These are phyloP conservation scores for Claviceps quebecensis DNA, from an alignment of 2,329 filamentous ascomycete species.

Conservation along the genomic window DNA sequence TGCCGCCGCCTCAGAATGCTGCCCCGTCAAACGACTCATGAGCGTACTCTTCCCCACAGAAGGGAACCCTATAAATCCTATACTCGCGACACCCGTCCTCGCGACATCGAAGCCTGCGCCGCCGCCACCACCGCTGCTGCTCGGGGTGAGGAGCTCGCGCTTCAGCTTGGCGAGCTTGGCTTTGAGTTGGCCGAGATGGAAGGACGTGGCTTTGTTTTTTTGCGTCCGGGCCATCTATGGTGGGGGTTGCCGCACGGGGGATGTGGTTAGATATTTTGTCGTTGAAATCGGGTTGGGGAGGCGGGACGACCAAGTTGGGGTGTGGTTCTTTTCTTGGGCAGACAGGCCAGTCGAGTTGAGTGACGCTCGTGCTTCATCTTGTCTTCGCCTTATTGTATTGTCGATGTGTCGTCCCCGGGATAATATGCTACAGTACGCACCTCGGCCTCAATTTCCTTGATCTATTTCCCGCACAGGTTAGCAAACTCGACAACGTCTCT, in stretches of 20 bases:
- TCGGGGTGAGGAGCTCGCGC: constrained; percentile 81
- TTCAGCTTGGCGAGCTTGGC: constrained; percentile 97
- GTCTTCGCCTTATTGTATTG: neutral
- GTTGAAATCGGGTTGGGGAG: too few species aligned
- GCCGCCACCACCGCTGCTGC: constrained; percentile 52
- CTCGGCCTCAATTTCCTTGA: constrained; percentile 94
- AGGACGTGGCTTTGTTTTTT: constrained; percentile 93
- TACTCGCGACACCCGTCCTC: constrained; percentile 88
- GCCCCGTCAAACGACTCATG: constrained; percentile 87
- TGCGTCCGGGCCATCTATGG: constrained; percentile 83
- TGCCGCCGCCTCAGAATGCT: constrained; percentile 91
- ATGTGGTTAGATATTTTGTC: neutral
- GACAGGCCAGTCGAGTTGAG: too few species aligned
- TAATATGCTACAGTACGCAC: constrained; percentile 34
- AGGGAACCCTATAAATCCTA: constrained; percentile 96
- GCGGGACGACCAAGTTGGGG: too few species aligned
- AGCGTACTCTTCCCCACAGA: constrained; percentile 97
- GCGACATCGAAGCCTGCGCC: constrained; percentile 93
- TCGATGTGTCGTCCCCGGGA: neutral
- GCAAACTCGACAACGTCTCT: constrained; percentile 8
- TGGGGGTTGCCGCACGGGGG: too few species aligned
- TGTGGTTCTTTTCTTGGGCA: too few species aligned
- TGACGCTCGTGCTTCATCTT: too few species aligned
- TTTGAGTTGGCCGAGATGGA: constrained; percentile 90
- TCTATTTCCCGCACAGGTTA: constrained; percentile 41